These are phyloP conservation scores for Cryptococcus sp. DNA, from an alignment of 1,284 basidiomycete species.

Conservation along the genomic window DNA sequence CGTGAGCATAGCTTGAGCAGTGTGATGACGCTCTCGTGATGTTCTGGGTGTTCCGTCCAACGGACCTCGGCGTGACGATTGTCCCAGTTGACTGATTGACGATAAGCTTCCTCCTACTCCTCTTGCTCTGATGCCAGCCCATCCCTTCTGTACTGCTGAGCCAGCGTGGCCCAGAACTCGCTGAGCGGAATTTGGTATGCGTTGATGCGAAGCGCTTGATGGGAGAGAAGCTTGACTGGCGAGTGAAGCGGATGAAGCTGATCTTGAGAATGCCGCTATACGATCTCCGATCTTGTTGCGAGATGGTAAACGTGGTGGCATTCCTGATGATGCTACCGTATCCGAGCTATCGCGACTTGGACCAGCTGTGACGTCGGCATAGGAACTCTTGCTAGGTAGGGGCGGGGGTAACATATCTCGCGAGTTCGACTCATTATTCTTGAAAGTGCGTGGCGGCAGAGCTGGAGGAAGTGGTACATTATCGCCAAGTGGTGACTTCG, in stretches of 20 bases:
- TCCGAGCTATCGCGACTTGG: constrained; percentile 17
- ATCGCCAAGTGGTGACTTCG: constrained; percentile 25
- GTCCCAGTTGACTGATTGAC: constrained; percentile 21
- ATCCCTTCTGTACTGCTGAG: constrained; percentile 39
- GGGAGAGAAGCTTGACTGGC: neutral
- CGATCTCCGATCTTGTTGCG: constrained; percentile 31
- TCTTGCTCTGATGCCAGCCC: constrained; percentile 37
- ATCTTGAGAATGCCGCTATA: constrained; percentile 20
- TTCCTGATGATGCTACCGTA: no score
- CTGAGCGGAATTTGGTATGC: constrained; percentile 25
- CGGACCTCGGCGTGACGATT: constrained; percentile 7
- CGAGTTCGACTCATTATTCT: constrained; percentile 1
- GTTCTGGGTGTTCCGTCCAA: neutral
- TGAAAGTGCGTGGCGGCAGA: neutral
- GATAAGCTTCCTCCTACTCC: constrained; percentile 40
- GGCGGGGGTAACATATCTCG: constrained; percentile 16
- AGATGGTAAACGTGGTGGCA: constrained; percentile 24
- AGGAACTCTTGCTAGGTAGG: constrained; percentile 16
- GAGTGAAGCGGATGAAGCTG: neutral
- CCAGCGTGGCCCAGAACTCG: constrained; percentile 38
- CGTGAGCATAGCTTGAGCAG: no score
- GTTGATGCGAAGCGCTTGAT: constrained; percentile 11
- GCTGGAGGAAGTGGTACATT: constrained; percentile 8
- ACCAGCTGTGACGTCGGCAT: constrained; percentile 15
- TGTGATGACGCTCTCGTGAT: neutral